Evolutionary conservation across 768 basidiomycete genomes (phyloP).

Genomic region (Suillus variegatus): DNA sequence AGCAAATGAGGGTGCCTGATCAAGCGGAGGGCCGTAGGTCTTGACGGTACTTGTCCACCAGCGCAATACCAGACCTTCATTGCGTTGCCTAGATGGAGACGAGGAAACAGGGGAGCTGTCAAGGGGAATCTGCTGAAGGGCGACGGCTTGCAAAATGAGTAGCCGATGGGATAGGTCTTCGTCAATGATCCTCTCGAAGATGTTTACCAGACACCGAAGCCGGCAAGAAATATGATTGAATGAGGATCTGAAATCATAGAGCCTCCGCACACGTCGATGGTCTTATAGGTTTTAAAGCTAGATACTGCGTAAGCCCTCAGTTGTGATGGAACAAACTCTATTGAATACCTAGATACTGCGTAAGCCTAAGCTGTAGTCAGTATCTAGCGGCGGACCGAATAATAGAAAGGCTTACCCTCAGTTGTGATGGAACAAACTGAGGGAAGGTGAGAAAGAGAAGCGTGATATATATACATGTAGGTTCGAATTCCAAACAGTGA

Average conservation of each 20-base stretch:
- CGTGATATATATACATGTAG: no score
- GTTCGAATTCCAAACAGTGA: no score
- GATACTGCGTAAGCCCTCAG: no score
- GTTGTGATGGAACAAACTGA: no score
- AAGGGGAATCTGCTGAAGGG: slow-evolving; percentile 90
- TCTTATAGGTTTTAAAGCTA: no score
- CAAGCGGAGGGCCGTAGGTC: slow-evolving; percentile 64
- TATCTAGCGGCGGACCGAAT: no score
- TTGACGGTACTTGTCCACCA: slow-evolving; percentile 82
- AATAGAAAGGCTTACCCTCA: no score
- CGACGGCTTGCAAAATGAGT: slow-evolving; percentile 93
- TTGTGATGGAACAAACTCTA: no score
- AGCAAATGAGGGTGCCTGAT: slow-evolving; percentile 67
- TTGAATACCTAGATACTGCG: no score
- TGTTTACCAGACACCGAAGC: slow-evolving; percentile 92
- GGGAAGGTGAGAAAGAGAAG: no score
- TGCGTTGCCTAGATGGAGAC: slow-evolving; percentile 94
- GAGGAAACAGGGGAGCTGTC: slow-evolving; percentile 95
- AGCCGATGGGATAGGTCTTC: slow-evolving; percentile 79
- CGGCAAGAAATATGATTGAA: slow-evolving; percentile 98
- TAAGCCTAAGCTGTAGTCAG: no score
- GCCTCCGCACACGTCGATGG: no score
- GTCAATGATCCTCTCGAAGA: slow-evolving; percentile 86
- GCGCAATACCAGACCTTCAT: slow-evolving; percentile 95
- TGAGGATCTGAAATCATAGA: slow-evolving; percentile 19